A percentile compares a stretch with the other conserved stretches of the same genome.
Evolutionary conservation across 2,329 filamentous ascomycete species (phyloP).

Genomic region (Fusarium verticillioides): DNA sequence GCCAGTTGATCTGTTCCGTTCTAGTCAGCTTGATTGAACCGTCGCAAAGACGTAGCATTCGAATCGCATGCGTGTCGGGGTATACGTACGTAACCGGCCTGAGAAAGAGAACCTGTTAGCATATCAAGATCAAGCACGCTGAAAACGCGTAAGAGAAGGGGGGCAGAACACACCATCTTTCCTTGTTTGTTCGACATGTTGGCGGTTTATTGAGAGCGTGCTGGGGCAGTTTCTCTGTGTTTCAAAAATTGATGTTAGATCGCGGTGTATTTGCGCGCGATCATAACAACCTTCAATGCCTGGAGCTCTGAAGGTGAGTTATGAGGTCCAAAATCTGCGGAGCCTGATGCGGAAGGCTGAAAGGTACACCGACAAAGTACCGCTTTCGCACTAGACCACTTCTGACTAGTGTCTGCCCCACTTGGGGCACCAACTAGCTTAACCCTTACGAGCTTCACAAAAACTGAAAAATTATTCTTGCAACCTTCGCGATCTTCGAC

Average conservation of each 20-base stretch:
- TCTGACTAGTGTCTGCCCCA: slow-evolving; percentile 8
- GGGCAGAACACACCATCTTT: slow-evolving; percentile 86
- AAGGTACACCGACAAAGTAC: slow-evolving; percentile 50
- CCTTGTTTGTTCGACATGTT: slow-evolving; percentile 82
- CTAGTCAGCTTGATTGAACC: slow-evolving; percentile 21
- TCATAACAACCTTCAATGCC: slow-evolving; percentile 55
- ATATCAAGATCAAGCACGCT: slow-evolving; percentile 59
- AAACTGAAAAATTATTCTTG: slow-evolving; percentile 43
- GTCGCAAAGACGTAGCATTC: not conserved
- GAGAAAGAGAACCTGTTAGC: slow-evolving; percentile 67
- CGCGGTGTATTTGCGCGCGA: slow-evolving; percentile 54
- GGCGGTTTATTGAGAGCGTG: slow-evolving; percentile 43
- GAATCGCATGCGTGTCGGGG: slow-evolving; percentile 24
- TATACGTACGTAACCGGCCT: slow-evolving; percentile 77
- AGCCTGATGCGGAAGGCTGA: slow-evolving; percentile 57
- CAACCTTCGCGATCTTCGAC: slow-evolving; percentile 47
- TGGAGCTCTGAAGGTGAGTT: slow-evolving; percentile 56
- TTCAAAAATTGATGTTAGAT: slow-evolving; percentile 58
- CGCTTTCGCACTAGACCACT: slow-evolving; percentile 42
- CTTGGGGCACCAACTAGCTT: slow-evolving; percentile 43
- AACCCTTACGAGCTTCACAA: slow-evolving; percentile 53
- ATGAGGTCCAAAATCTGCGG: slow-evolving; percentile 58
- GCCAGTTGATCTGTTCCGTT: slow-evolving; percentile 88
- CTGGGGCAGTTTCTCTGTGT: slow-evolving; percentile 47
- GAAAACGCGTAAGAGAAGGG: slow-evolving; percentile 34